These are phyloP conservation scores for Sextonia rubra DNA, from an alignment of 164 flowering plant genomes.

Conservation along the genomic window DNA sequence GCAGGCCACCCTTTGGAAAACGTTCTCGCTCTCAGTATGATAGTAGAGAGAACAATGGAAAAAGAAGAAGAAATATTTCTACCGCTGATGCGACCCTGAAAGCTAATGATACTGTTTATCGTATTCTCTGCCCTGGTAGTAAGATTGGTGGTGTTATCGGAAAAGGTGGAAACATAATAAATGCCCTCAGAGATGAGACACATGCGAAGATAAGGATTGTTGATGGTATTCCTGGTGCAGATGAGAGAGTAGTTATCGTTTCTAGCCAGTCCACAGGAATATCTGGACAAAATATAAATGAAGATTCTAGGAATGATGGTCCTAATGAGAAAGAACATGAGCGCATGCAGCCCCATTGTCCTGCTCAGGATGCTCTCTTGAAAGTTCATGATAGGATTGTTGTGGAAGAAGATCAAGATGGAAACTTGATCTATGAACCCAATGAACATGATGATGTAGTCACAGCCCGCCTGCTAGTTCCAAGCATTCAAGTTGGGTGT, in stretches of 20 bases:
- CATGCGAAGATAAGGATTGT: slow-evolving; percentile 64
- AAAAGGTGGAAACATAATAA: slow-evolving; percentile 63
- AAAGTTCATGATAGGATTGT: slow-evolving; percentile 60
- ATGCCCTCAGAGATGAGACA: slow-evolving; percentile 61
- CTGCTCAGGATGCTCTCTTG: slow-evolving; percentile 72
- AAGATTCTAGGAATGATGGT: slow-evolving; percentile 20
- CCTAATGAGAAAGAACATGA: slow-evolving; percentile 30
- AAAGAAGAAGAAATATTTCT: slow-evolving; percentile 25
- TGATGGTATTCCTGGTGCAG: slow-evolving; percentile 61
- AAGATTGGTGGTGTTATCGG: slow-evolving; percentile 76
- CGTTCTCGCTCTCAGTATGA: slow-evolving; percentile 35
- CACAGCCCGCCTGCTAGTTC: slow-evolving; percentile 61
- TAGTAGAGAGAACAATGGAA: slow-evolving; percentile 33
- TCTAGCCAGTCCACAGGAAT: slow-evolving; percentile 40
- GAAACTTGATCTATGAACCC: slow-evolving; percentile 36
- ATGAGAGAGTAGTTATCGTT: slow-evolving; percentile 61
- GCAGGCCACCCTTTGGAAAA: slow-evolving; percentile 31
- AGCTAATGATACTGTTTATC: slow-evolving; percentile 50
- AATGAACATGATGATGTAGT: slow-evolving; percentile 32
- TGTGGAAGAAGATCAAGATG: slow-evolving; percentile 45
- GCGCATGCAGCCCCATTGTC: slow-evolving; percentile 43
- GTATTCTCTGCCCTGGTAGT: slow-evolving; percentile 58
- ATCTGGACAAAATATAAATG: slow-evolving; percentile 17
- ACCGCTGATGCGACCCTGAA: slow-evolving; percentile 28
- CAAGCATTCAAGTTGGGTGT: slow-evolving; percentile 66